Evolutionary conservation across 768 basidiomycete genomes (phyloP), one percentile per base, ranked within the genome.

Genomic region (Serendipita sp.): DNA sequence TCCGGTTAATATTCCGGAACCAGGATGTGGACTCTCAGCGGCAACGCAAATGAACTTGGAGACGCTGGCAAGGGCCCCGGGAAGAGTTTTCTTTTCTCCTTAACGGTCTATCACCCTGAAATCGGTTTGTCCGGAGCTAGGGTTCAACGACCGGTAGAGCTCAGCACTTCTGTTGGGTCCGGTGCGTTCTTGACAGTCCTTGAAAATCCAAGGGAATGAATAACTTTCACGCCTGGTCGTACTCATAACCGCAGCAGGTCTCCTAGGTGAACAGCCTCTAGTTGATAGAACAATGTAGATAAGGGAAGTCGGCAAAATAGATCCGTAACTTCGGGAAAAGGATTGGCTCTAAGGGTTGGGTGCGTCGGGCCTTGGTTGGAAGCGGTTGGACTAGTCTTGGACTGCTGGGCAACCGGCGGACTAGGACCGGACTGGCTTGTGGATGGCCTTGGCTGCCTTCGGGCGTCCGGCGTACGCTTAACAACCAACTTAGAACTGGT

Each of bases 201-300:
- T 84, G 84, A 85, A 86, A 84, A 84, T 83, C 81, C 80, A 81
- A 80, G 80, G 83, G 83, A 83, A 80, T 79, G 78, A 78, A 79
- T 81, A 79, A 80, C 75, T 81, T 79, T 83, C 79, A 76, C 80
- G 75, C 77, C 81, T 80, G 82, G 80, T 83, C 80, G 80, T 83
- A 84, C 83, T 82, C 81, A 83, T 83, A 83, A 81, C 83, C 78
- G 80, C 82, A 84, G 81, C 83, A 82, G 83, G 82, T 84, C 83
- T 83, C 83, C 83, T 81, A 83, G 83, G 83, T 83, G 81, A 83
- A 83, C 79, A 83, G 83, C 81, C 83, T 84, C 83, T 84, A 84
- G 83, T 83, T 79, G 80, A 83, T 83, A 80, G 81, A 83, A 83
- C 78, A 83, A 83, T 83, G 82, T 83, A 83, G 83, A 81, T 83